phyloP scores from a whole-genome alignment of 352 stramenopile genomes.

The Plasmopara viticola region DNA sequence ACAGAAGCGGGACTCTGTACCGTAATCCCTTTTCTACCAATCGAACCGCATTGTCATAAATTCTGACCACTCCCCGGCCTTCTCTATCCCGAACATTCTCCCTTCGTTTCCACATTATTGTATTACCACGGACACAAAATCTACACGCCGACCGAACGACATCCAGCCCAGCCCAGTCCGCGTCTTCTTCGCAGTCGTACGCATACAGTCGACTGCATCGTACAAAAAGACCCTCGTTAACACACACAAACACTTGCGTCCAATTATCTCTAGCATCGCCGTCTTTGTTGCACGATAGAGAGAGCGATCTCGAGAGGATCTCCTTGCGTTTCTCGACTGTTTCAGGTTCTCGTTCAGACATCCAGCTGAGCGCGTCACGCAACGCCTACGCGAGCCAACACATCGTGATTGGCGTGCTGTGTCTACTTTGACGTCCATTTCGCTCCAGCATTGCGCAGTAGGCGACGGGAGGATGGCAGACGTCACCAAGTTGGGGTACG shows the following conservation, averaged over 20 bases:
- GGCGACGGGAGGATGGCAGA: conserved; percentile 35
- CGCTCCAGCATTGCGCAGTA: conserved; percentile 20
- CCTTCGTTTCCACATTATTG: conserved; percentile 7
- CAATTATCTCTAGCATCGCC: neutral
- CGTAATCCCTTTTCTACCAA: neutral
- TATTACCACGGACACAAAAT: conserved; percentile 23
- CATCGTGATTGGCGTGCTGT: neutral
- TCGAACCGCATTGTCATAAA: conserved; percentile 2
- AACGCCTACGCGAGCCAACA: conserved; percentile 2
- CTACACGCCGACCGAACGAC: conserved; percentile 31
- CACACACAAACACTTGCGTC: neutral
- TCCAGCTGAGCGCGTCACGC: neutral
- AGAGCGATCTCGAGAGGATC: conserved; percentile 14
- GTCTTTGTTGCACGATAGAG: neutral
- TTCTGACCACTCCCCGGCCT: conserved; percentile 3
- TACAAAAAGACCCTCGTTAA: conserved; percentile 4
- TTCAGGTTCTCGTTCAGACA: conserved; percentile 4
- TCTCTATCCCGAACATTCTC: conserved; percentile 4
- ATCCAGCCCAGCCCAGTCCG: conserved; percentile 24
- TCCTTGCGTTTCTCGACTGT: conserved; percentile 14
- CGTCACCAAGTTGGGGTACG: conserved; percentile 40
- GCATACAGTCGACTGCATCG: conserved; percentile 7
- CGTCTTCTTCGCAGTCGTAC: conserved; percentile 15
- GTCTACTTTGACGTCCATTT: conserved; percentile 8
- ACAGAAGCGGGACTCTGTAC: neutral